Percentiles rank a stretch among this genome's conserved stretches.
Conservation (phyloP, 768 basidiomycete genomes). For the Boletus edulis region DNA sequence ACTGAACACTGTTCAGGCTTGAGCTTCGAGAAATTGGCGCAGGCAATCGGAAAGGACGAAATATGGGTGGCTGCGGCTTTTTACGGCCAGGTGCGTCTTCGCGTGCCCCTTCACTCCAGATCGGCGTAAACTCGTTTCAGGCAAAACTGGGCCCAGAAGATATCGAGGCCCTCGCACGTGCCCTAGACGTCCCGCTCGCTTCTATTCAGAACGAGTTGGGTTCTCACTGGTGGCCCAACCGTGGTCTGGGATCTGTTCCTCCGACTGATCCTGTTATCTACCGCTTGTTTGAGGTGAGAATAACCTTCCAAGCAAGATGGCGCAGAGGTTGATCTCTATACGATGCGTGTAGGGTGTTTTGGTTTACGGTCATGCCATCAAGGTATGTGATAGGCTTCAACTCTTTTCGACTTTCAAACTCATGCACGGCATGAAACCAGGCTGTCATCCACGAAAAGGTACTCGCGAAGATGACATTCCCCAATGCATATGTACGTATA, state of each 20-base stretch:
- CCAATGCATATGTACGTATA: background rate
- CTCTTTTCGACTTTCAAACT: background rate
- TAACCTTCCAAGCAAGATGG: background rate
- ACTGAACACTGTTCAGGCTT: conserved; percentile 40
- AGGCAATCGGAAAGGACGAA: conserved; percentile 68
- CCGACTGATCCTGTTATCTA: conserved; percentile 81
- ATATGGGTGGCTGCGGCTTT: conserved; percentile 82
- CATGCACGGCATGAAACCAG: conserved; percentile 27
- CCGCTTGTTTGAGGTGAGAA: conserved; percentile 70
- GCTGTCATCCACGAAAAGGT: conserved; percentile 80
- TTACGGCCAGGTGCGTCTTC: conserved; percentile 64
- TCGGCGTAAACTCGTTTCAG: conserved; percentile 32
- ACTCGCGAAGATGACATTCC: background rate
- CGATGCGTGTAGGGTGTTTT: conserved; percentile 49
- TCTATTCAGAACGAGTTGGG: conserved; percentile 49
- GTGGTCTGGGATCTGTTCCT: conserved; percentile 63
- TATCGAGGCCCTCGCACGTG: conserved; percentile 46
- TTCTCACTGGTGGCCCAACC: conserved; percentile 70
- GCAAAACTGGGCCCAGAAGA: conserved; percentile 69
- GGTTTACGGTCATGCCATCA: conserved; percentile 79
- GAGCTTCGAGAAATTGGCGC: conserved; percentile 68
- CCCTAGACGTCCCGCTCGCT: conserved; percentile 46
- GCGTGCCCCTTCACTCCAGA: background rate
- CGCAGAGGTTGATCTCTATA: background rate
- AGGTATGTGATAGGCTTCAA: conserved; percentile 40